A percentile compares a stretch with the other conserved stretches of the same genome.
These are phyloP conservation scores for Mycena sanguinolenta DNA, from an alignment of 768 basidiomycete genomes.

Conservation along the genomic window DNA sequence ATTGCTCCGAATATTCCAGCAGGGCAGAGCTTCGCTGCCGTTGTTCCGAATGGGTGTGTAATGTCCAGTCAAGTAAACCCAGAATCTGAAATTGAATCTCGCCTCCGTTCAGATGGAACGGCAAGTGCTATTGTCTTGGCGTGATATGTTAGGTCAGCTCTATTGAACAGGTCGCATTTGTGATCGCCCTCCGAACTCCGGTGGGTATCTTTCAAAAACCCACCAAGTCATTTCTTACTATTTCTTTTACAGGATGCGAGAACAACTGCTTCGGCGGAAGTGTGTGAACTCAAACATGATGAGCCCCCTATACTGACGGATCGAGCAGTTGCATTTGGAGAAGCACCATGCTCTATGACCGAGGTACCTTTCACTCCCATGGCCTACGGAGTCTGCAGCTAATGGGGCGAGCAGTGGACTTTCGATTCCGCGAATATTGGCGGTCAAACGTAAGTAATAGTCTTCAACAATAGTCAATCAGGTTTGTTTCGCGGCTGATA, in stretches of 20 bases:
- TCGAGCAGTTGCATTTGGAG: background rate
- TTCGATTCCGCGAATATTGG: too few species aligned
- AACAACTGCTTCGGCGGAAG: background rate
- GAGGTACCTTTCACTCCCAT: background rate
- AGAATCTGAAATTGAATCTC: background rate
- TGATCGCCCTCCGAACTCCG: constrained; percentile 1
- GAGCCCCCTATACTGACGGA: background rate
- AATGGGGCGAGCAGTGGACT: too few species aligned
- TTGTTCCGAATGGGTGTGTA: background rate
- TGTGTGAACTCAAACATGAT: background rate
- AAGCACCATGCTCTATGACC: background rate
- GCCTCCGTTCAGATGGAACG: background rate
- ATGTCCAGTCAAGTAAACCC: background rate
- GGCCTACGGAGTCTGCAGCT: too few species aligned
- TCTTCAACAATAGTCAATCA: too few species aligned
- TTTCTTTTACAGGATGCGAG: too few species aligned
- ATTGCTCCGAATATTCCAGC: background rate
- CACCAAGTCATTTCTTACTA: background rate
- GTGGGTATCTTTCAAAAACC: background rate
- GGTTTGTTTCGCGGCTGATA: too few species aligned
- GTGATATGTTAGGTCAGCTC: background rate
- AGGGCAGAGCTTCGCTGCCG: background rate
- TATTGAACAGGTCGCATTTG: too few species aligned
- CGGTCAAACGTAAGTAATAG: too few species aligned
- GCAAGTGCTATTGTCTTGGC: background rate